Evolutionary conservation across 345 rosid species (phyloP).

Genomic region (Euphorbia peplus): DNA sequence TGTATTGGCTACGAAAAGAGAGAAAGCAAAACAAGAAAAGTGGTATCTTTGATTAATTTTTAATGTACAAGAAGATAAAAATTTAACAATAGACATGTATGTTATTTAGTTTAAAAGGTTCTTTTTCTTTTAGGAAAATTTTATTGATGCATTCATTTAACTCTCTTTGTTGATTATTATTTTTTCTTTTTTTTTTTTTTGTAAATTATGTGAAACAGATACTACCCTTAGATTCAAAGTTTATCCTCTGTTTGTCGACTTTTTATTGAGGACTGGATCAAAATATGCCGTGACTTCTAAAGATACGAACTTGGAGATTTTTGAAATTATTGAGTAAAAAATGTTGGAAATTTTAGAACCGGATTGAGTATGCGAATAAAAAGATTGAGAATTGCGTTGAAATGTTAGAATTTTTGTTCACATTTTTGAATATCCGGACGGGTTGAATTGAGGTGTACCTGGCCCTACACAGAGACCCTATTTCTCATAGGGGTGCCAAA

Average conservation of each 20-base stretch:
- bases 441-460: no score
- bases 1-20: conserved; percentile 11
- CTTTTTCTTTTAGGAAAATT: conserved; percentile 21
- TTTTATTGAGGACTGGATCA: no score
- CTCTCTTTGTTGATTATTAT: neutral
- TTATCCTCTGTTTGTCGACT: conserved; percentile 14
- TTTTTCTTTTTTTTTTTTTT: conserved; percentile 13
- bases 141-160: conserved; percentile 14
- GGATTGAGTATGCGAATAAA: no score
- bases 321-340: no score
- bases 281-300: no score
- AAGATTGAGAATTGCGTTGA: no score
- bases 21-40: conserved; percentile 17
- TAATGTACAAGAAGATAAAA: conserved; percentile 42
- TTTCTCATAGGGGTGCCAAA: no score
- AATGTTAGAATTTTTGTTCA: no score
- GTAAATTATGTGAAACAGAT: conserved; percentile 38
- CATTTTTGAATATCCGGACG: no score
- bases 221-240: conserved; percentile 16
- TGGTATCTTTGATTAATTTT: conserved; percentile 31
- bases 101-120: conserved; percentile 27
- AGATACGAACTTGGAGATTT: no score
- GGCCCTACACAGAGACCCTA: no score
- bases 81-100: conserved; percentile 32
- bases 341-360: no score